Base-by-base conservation (phyloP, 2,329 filamentous ascomycete species). In the Onygenales sp. region DNA sequence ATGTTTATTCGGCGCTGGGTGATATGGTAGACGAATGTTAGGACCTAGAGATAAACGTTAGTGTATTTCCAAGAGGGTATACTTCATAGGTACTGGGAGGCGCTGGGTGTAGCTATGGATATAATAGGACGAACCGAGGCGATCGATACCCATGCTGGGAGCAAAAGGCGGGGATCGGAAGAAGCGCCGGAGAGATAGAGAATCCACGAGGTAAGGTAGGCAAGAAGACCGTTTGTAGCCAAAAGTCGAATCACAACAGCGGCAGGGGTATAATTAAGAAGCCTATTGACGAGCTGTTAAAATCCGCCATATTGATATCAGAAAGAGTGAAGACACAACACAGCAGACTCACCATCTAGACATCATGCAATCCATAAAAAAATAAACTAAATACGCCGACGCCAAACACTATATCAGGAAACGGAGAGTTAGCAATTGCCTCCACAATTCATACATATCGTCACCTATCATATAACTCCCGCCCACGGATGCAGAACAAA, bases 341-440 rank as follows among this genome's bases (percentile, higher is more conserved):
- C 10, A 49, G 5, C 35, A 47, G 45, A 70, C 77, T 44, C 65
- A 87, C 85, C 87, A 91, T 71, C 87, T 77, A 57, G 86, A 89
- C 86, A 91, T 90, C 63, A 91, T 79, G 69, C 86, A 89, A 71
- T 91, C 87, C 54, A 86, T 87, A 66, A 91, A 91, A 73, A 89
- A 87, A 69, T 89, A 91, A 50, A 85, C 86, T 56, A 90, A 78
- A 68, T 89, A 89, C 52, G 84, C 87, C 17, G 85, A 87, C 55
- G 86, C 84, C 64, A 81, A 83, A 72, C 86, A 89, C 86, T 89
- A 58, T 8, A 42, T 11, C 36, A 8, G 31, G 6, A 43, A 49
- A 11, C 11, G 13, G 45, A 49, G 3, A 31, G 36, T 49, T 39
- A 49, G 46, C 35, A 39, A 31, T 35, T 7, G n/a, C 21, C 33